Conservation (phyloP, 345 rosid species). For the Cardamine occulta region DNA sequence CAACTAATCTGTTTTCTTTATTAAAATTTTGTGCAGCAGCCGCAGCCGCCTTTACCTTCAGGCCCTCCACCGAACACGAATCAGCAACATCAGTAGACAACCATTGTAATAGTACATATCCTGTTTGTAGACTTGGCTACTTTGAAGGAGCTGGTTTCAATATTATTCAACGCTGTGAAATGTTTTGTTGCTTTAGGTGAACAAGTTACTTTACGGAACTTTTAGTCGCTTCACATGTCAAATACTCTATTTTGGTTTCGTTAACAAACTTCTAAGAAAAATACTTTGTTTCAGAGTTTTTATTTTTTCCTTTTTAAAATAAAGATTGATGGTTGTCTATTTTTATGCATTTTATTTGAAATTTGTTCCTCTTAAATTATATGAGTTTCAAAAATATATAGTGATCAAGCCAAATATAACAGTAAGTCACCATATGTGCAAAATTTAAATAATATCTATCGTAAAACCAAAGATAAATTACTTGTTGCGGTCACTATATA, state of each 20-base stretch:
- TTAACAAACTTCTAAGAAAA: background rate
- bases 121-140: conserved; percentile 26
- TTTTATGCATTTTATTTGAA: background rate
- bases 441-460: background rate
- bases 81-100: conserved; percentile 42
- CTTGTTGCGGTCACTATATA: background rate
- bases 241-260: conserved; percentile 12
- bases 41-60: conserved; percentile 41
- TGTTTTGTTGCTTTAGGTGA: conserved; percentile 21
- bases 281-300: background rate
- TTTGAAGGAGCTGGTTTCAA: conserved; percentile 12
- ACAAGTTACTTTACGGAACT: conserved; percentile 4
- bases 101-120: conserved; percentile 29
- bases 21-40: conserved; percentile 31
- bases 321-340: background rate
- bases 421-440: background rate
- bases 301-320: background rate
- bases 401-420: background rate
- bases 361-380: background rate
- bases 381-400: background rate
- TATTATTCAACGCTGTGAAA: conserved; percentile 18
- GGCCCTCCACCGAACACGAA: conserved; percentile 43
- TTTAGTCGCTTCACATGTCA: conserved; percentile 26
- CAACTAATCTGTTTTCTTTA: background rate
- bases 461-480: background rate